Evolutionary conservation across 371 early-diverging fungal species (phyloP), one percentile per base, ranked within the genome.

Genomic region (Mucor velutinosus): DNA sequence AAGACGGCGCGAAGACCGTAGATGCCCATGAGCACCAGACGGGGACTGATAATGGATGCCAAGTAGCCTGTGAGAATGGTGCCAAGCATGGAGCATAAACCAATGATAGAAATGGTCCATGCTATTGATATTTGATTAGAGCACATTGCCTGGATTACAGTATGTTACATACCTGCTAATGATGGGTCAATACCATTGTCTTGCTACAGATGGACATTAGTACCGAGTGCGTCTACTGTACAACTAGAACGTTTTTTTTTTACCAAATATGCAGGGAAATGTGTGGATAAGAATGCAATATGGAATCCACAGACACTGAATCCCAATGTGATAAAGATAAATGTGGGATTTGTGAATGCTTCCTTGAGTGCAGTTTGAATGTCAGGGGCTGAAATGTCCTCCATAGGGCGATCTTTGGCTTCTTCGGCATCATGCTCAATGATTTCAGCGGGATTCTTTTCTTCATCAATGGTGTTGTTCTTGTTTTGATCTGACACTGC

Each of bases 291-390:
- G 35, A 79, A 79, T 5, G 71, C 53, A 17, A 79, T 58, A 64
- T 79, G 79, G 39, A 72, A 79, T 2, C 79, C 79, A 67, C 79
- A 79, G 12, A 72, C 70, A 7, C 61, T 56, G 60, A 76, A 79
- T 7, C 73, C 79, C 17, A 74, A 39, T 7, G 73, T 64, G 30
- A 79, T 70, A 37, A 76, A 61, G 11, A 69, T 55, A 35, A 74
- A 79, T 14, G 71, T 72, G 6, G 74, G 64, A 7, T 72, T 64
- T 4, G 69, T 66, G 25, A 74, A 61, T 41, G 76, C 76, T 37
- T 74, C 67, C 43, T 62, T 72, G 2, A 79, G 49, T 7, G 72
- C 76, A 2, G 61, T 56, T 12, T 70, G 37, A 15, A 71, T 65
- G 30, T 60, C 51, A 23, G 60, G 61, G 5, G 67, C 71, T 0